Evolutionary conservation across 1,284 basidiomycete species (phyloP), one percentile per base, ranked within the genome.

Genomic region (Leucoagaricus sp.): DNA sequence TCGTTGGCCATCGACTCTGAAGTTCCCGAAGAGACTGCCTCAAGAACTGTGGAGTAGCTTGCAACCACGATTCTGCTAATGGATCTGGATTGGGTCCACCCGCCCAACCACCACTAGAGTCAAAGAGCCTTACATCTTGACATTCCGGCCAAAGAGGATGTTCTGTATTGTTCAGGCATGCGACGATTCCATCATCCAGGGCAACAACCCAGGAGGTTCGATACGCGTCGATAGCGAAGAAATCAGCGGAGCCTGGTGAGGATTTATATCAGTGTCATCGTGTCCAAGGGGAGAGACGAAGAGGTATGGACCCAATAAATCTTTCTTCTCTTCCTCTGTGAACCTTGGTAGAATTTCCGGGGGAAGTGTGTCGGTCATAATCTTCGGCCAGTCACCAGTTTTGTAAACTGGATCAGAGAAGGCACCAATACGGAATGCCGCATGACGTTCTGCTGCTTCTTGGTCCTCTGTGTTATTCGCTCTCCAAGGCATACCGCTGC

Each of bases 221-320:
- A 57, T 81, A 81, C 0, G 75, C 62, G 55, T 81, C 78, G 29
- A 76, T 80, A 21, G 78, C 78, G 57, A 72, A 81, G 61, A 81
- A 80, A 60, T 81, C 78, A 5, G 76, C 77, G 1, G 76, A 73
- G 8, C 76, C 77, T 79, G 48, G 17, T 19, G 10, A 26, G 8
- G 25, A 7, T 4, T 40, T 25, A 25, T 21, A 8, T 45, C 28
- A 44, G 12, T 7, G 31, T 53, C 13, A 44, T 17, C 28, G n/a
- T 21, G n/a, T 10, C 29, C 5, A 13, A 1, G 28, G 26, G 29
- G 25, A 25, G 13, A 34, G 13, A 19, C 13, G 23, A 9, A 21
- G 2, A 28, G 12, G 15, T 33, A 49, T 58, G 13, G 53, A 72
- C 77, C 77, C 40, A 74, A 65, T 26, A 76, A 65, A 44, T 77